Percentiles rank a stretch among this genome's conserved stretches.
phyloP scores from a whole-genome alignment of 768 basidiomycete genomes.

The Termitomyces sp. region DNA sequence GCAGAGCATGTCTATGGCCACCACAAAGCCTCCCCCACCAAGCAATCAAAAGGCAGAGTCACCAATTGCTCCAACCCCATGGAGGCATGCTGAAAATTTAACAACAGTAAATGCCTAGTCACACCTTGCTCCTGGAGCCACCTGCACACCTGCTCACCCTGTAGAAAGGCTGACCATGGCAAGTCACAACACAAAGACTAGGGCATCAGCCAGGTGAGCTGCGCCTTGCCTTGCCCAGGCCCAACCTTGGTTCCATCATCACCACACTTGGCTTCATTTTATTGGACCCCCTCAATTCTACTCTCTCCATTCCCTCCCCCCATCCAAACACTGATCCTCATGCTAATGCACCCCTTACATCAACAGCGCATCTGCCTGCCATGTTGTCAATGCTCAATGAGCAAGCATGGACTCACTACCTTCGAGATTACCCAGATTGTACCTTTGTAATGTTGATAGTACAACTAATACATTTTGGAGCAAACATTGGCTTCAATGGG shows the following conservation, averaged over 20 bases:
- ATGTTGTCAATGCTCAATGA: conserved; percentile 17
- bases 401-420: conserved; percentile 20
- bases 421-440: conserved; percentile 27
- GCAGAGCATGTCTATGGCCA: background rate
- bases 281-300: no score
- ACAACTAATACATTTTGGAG: conserved; percentile 25
- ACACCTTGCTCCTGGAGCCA: no score
- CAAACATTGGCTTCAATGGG: conserved; percentile 24
- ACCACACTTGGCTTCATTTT: no score
- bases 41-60: no score
- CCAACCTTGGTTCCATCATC: no score
- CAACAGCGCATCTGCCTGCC: background rate
- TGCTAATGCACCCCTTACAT: no score
- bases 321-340: no score
- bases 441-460: conserved; percentile 17
- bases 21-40: background rate
- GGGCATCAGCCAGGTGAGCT: no score
- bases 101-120: no score
- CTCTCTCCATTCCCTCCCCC: no score
- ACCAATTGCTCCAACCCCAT: no score
- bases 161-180: background rate
- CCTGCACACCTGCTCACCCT: background rate
- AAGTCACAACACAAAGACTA: background rate
- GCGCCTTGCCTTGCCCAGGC: no score
- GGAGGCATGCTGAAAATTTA: background rate